Percentiles rank a stretch among this genome's conserved stretches.
These are phyloP conservation scores for Tetrahymena borealis DNA, from an alignment of 73 alveolate species.

Conservation along the genomic window DNA sequence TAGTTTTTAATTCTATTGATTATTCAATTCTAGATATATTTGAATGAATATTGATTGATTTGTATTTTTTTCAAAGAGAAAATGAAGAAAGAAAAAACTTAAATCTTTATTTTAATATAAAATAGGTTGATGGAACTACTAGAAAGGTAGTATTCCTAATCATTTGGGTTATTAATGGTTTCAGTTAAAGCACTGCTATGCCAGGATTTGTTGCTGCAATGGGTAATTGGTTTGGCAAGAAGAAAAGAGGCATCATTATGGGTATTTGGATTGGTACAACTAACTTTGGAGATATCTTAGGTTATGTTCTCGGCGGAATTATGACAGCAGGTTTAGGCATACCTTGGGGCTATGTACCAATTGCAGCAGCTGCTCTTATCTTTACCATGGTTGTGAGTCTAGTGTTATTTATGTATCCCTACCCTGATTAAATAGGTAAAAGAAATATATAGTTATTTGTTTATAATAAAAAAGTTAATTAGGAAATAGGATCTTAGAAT, in stretches of 20 bases:
- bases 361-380: neutral
- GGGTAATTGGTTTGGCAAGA: slow-evolving; percentile 39
- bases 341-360: neutral
- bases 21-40: neutral
- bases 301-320: slow-evolving; percentile 9
- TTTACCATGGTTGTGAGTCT: neutral
- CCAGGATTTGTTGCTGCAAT: slow-evolving; percentile 29
- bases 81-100: neutral
- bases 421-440: neutral
- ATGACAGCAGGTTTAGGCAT: neutral
- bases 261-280: slow-evolving; percentile 36
- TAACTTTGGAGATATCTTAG: slow-evolving; percentile 25
- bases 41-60: neutral
- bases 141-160: neutral
- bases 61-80: neutral
- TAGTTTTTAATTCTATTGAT: neutral
- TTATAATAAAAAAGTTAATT: too few species aligned
- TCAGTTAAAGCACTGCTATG: slow-evolving; percentile 2
- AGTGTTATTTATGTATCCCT: neutral
- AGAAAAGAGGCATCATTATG: slow-evolving; percentile 22
- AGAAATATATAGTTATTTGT: too few species aligned
- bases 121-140: neutral
- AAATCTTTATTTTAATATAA: neutral
- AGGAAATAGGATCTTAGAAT: too few species aligned
- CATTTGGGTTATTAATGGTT: slow-evolving; percentile 14